Evolutionary conservation across 1,284 basidiomycete species (phyloP), one percentile per base, ranked within the genome.

Genomic region (Tremellales sp.): DNA sequence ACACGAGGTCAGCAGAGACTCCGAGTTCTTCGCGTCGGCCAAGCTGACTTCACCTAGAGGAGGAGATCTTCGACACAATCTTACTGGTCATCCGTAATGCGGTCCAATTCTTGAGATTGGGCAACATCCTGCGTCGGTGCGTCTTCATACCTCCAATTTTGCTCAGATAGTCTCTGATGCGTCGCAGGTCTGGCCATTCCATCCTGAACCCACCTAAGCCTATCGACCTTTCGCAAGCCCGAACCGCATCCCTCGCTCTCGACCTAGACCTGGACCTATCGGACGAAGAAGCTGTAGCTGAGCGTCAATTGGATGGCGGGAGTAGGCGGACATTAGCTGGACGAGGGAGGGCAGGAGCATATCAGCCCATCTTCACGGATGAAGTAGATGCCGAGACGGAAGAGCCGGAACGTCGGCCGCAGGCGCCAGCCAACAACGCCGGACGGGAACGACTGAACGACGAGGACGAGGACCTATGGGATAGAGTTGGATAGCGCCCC

Each of bases 181-280:
- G 10, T 22, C 12, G 7, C 48, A 92, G 91, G 75, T 94, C 90
- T 45, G 92, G 92, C 0, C 89, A 93, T 64, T 93, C 90, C 1
- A 88, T 96, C 62, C 89, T 96, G 72, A 84, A 89, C 21, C 83
- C 85, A 43, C 90, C 92, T 6, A 89, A 86, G 63, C 89, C 89
- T 0, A 96, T 97, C 64, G 91, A 96, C 68, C 84, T 96, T n/a
- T 71, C 69, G 10, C 70, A 75, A 48, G 77, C 76, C 0, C 67
- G 74, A 2, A 60, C 68, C 2, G 75, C 74, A 33, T 68, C 66
- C 3, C 61, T 72, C 44, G 75, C 72, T 77, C 83, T 71, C 76
- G 84, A 63, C 79, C 83, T 62, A 75, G 87, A 72, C 75, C 82
- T 68, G 77, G 86, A 63, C 80, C 82, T 69, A 76, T 85, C 62